phyloP scores from a whole-genome alignment of 306 rosid species.

The Sphenostylis stenocarpa region DNA sequence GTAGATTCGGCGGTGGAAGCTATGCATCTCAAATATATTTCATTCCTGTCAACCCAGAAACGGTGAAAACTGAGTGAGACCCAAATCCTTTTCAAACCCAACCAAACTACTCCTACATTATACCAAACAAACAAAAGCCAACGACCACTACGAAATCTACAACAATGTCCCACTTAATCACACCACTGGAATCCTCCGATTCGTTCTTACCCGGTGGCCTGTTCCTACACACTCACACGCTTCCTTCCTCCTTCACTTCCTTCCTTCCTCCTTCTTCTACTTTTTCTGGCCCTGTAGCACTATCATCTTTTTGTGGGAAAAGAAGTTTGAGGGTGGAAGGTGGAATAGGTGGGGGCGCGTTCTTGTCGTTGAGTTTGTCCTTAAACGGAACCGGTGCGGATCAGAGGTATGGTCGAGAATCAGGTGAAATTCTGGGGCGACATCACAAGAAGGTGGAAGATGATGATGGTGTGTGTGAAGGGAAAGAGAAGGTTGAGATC shows the following conservation, averaged over 20 bases:
- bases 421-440: constrained; percentile 46
- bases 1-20: constrained; percentile 46
- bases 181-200: constrained; percentile 46
- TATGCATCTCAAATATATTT: constrained; percentile 32
- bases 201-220: constrained; percentile 64
- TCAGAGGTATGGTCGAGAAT: constrained; percentile 50
- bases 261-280: constrained; percentile 28
- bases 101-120: background rate
- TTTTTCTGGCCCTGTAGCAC: background rate
- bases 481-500: constrained; percentile 38
- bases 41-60: background rate
- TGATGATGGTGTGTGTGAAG: constrained; percentile 21
- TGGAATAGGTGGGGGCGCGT: constrained; percentile 31
- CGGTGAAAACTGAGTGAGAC: constrained; percentile 6
- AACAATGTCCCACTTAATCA: constrained; percentile 48
- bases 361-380: constrained; percentile 78
- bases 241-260: constrained; percentile 55
- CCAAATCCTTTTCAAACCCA: constrained; percentile 26
- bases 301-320: constrained; percentile 32
- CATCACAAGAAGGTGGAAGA: constrained; percentile 43
- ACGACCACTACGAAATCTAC: background rate
- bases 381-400: constrained; percentile 47
- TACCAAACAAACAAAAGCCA: background rate
- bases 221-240: constrained; percentile 58
- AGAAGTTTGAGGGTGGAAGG: constrained; percentile 28